Base-by-base conservation (phyloP, 192 early-diverging fungal genomes). In the Linnemannia schmuckeri region DNA sequence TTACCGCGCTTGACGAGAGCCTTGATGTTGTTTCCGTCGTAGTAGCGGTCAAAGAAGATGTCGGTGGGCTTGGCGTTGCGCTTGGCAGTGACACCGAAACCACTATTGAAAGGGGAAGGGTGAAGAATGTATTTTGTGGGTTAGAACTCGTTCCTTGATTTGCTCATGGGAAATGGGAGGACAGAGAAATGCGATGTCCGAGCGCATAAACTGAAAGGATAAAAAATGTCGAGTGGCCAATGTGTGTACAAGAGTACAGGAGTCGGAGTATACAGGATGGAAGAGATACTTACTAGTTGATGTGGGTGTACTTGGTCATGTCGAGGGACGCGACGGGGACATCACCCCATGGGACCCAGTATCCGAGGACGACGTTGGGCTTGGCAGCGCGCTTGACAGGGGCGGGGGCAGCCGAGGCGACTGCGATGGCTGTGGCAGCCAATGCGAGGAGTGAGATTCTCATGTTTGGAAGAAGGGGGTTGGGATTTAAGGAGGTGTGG, bases 281-380 rank as follows among this genome's bases (percentile, higher is more conserved):
- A 66, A 27, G 6, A 22, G 15, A 22, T 27, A 83, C 82, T 55
- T 84, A 84, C 82, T 87, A 87, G 76, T 87, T 87, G 70, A 87
- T 87, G 85, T 87, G 85, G 49, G 85, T 87, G 76, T 87, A 87
- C 75, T 87, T 87, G 79, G 75, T 81, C 85, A 87, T 87, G 80
- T 87, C 85, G n/a, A 87, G 76, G 6, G n/a, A n/a, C 8, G 79
- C 85, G 42, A 87, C 80, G 3, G 85, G 85, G 76, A 87, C 85
- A 87, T 81, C 79, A 63, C 85, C 85, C 85, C 85, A 87, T 30
- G 85, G 85, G 37, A 87, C 85, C 85, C 85, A 87, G 85, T 87
- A 87, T 61, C 85, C 85, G 52, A 87, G 72, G 41, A 87, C 79
- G 41, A 87, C 76, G 46, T 81, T 87, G 80, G 74, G n/a, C 18